Base-by-base conservation (phyloP, 352 stramenopile genomes). In the Aphanomyces astaci region DNA sequence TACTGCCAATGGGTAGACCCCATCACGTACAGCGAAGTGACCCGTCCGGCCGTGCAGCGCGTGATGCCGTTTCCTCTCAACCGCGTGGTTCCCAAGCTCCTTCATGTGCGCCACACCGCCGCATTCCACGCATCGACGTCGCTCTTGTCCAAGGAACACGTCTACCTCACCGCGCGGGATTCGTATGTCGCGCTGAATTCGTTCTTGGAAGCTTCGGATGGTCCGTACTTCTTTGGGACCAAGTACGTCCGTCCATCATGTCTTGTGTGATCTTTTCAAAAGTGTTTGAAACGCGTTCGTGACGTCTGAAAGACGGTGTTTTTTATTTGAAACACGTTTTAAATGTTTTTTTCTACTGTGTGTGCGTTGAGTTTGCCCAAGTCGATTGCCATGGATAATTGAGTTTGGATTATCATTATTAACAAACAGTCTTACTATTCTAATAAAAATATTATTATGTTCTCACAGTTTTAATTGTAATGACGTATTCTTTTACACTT, bases 1-100 rank as follows among this genome's bases (percentile, higher is more conserved):
- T 95, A 88, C 70, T 92, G 84, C 64, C 84, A 82, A 39, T 95
- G 86, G 86, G 86, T 93, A 53, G 84, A 95, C 64, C 76, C 83
- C 7, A 76, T 88, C 66, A 92, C 83, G 56, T 95, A 93, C 72
- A 82, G 80, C 7, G 86, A 95, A 64, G 80, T 95, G 59, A 95
- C 86, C 69, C 84, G 84, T 0, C 82, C 81, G 60, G 80, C 89
- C 54, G 79, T 92, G 67, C 90, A 90, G 75, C 84, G 84, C 62
- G 76, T 86, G 40, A 82, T 95, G 39, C 84, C 86, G 19, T 95
- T 95, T 70, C 86, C 86, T 28, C 63, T 95, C 19, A 93, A 84
- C 72, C 83, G 89, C 54, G 80, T 92, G 25, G 33, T 95, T 43
- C 86, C 86, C 5, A 95, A 93, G 75, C 90, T 92, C 71, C 88